Percentiles rank a stretch among this genome's conserved stretches.
phyloP scores from a whole-genome alignment of 2,329 filamentous ascomycete genomes.

The Xylariaceae sp. region DNA sequence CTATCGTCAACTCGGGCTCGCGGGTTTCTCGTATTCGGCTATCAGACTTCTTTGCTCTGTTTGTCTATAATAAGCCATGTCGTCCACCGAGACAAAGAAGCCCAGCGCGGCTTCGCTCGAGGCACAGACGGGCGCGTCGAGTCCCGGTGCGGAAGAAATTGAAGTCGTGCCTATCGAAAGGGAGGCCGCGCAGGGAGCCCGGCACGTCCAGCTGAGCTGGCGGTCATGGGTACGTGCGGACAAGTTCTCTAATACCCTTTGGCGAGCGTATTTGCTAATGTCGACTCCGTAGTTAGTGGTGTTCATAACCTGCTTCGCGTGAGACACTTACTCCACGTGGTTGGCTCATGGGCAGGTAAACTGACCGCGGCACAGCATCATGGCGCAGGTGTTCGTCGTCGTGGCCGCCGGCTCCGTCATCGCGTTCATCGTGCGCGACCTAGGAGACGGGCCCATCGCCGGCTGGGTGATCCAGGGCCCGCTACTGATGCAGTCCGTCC shows the following conservation, averaged over 20 bases:
- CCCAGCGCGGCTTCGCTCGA: conserved; percentile 1
- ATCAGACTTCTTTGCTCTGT: not conserved
- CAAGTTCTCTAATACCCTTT: not conserved
- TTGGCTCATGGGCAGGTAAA: too few species aligned
- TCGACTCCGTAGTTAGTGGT: conserved; percentile 37
- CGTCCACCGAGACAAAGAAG: conserved; percentile 21
- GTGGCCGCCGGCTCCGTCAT: conserved; percentile 2
- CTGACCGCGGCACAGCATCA: not conserved
- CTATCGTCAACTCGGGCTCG: not conserved
- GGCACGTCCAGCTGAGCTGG: conserved; percentile 55
- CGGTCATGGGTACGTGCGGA: conserved; percentile 50
- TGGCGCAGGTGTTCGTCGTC: conserved; percentile 3
- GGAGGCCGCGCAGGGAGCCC: conserved; percentile 37
- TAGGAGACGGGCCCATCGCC: not conserved
- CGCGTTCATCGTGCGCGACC: conserved; percentile 1
- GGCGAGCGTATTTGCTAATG: not conserved
- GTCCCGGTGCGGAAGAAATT: conserved; percentile 4
- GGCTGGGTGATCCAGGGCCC: conserved; percentile 46
- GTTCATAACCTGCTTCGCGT: conserved; percentile 48
- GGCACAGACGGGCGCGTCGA: not conserved
- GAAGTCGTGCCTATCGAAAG: conserved; percentile 34
- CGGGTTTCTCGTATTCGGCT: not conserved
- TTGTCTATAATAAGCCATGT: not conserved
- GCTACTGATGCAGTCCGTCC: conserved; percentile 58
- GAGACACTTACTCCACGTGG: not conserved